Evolutionary conservation across 257 asterid species (phyloP), one percentile per base, ranked within the genome.

Genomic region (Buddleja alternifolia): DNA sequence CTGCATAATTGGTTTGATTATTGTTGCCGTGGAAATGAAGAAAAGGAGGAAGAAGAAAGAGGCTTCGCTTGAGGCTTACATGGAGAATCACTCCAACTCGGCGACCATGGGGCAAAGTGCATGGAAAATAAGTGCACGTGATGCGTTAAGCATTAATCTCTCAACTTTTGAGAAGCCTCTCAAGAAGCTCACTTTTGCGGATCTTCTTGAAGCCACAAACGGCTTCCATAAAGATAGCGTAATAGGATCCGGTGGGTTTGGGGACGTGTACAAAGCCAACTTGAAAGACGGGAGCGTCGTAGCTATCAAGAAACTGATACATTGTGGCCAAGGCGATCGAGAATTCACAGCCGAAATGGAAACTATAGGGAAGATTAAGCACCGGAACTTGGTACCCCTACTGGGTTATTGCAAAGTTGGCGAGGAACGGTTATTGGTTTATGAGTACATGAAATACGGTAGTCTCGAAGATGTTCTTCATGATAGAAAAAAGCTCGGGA

Each of bases 261-360:
- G 98, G 0, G 98, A 93, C 51, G 98, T 93, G 54, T 93, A 90
- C 83, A 85, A 77, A 68, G 98, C 98, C 4, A 82, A 84, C 80
- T 63, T 93, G 74, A 90, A 87, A 66, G 98, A 93, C 37, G 98
- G 97, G 9, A 88, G 82, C 60, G 65, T 84, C 0, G 98, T 93
- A 0, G 98, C 98, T 0, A 87, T 93, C 71, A 93, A 93, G 86
- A 93, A 93, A 72, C 67, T 93, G 78, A 85, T 86, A 25, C 95
- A 90, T 1, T 85, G 95, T 0, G 93, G 98, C 19, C 98, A 93
- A 54, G 98, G 97, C 3, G 98, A 93, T 41, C 72, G 94, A 0
- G 98, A 93, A 65, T 93, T 93, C 86, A 89, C 85, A 0, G 97
- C 97, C 6, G 98, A 93, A 77, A 93, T 93, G 98, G 97, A 93